phyloP scores from a whole-genome alignment of 1,139 yeast genomes.

The Nematodospora anomalae region DNA sequence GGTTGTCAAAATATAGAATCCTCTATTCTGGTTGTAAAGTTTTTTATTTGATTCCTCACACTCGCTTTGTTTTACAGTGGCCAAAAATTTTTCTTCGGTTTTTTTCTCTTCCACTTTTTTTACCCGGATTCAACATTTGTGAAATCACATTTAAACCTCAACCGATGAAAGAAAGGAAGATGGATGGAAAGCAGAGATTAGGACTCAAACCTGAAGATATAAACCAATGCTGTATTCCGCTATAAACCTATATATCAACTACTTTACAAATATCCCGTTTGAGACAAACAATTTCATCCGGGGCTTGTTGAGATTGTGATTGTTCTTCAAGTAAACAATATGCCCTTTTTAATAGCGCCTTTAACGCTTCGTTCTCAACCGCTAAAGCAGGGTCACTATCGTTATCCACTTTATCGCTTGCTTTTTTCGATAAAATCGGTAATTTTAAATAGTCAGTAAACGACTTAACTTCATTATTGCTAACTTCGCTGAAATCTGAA shows the following conservation, averaged over 20 bases:
- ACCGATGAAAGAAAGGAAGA: too few relatives aligned
- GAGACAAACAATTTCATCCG: neutral
- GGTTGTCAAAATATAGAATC: neutral
- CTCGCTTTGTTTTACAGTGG: neutral
- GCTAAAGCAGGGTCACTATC: slow-evolving; percentile 9
- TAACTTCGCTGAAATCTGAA: slow-evolving; percentile 26
- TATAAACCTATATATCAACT: slow-evolving; percentile 1
- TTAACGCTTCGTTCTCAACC: slow-evolving; percentile 28
- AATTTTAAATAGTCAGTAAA: slow-evolving; percentile 29
- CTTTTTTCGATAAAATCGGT: slow-evolving; percentile 16
- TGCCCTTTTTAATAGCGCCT: slow-evolving; percentile 28
- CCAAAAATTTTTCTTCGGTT: neutral
- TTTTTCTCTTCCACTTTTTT: neutral
- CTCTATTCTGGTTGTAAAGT: neutral
- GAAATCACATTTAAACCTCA: too few relatives aligned
- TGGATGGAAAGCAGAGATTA: too few relatives aligned
- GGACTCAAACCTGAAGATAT: neutral
- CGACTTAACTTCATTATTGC: slow-evolving; percentile 17
- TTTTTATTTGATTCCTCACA: neutral
- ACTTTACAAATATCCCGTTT: slow-evolving; percentile 5
- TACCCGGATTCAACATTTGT: neutral
- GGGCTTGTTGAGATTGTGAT: slow-evolving; percentile 5
- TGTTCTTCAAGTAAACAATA: slow-evolving; percentile 23
- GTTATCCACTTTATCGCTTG: neutral
- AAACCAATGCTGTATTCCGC: neutral